A percentile compares a stretch with the other conserved stretches of the same genome.
These are phyloP conservation scores for Durusdinium trenchii DNA, from an alignment of 73 alveolate species.

Conservation along the genomic window DNA sequence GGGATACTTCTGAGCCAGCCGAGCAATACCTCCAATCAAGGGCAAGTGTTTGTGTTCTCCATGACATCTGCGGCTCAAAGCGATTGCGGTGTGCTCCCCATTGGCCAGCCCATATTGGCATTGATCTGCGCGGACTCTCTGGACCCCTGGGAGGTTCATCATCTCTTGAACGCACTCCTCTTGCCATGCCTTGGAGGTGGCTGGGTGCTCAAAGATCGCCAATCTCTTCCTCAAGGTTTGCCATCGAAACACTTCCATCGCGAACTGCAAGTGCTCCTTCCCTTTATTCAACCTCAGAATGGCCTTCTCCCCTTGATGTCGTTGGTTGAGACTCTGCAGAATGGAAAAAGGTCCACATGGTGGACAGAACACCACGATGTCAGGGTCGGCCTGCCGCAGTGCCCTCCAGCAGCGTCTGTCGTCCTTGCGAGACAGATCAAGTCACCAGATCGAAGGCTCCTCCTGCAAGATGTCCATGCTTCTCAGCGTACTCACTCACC, in stretches of 20 bases:
- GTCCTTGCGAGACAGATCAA: background rate
- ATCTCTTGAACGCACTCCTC: background rate
- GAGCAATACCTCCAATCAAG: background rate
- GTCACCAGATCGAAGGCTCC: background rate
- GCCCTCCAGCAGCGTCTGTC: background rate
- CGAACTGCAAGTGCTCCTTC: background rate
- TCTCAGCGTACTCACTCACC: background rate
- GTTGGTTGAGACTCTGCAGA: background rate
- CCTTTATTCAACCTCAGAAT: background rate
- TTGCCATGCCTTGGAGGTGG: background rate
- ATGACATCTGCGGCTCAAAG: background rate
- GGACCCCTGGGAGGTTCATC: background rate
- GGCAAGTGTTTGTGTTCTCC: background rate
- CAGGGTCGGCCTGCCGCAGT: background rate
- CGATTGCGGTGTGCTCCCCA: background rate
- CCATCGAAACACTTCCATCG: background rate
- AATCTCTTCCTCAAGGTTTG: background rate
- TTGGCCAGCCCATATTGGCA: background rate
- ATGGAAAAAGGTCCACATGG: slow-evolving; percentile 15
- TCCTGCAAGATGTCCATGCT: background rate
- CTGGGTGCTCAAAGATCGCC: slow-evolving; percentile 33
- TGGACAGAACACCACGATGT: background rate
- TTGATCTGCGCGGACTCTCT: background rate
- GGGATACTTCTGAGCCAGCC: slow-evolving; percentile 3
- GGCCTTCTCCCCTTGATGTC: too few species aligned